These are phyloP conservation scores for Nothophytophthora sp. DNA, from an alignment of 352 stramenopile genomes.

Conservation along the genomic window DNA sequence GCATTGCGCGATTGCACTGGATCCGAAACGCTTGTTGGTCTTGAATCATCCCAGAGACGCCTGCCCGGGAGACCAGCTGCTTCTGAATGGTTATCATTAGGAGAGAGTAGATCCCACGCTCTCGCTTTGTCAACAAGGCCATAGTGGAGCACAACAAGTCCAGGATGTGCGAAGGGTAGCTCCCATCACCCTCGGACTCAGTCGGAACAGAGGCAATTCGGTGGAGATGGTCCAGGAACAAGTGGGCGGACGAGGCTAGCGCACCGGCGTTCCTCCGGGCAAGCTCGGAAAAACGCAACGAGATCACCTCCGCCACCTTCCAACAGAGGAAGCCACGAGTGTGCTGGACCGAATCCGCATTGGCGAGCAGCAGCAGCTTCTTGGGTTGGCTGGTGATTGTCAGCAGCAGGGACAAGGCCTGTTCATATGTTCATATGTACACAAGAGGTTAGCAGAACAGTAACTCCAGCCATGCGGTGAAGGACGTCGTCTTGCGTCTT, in stretches of 20 bases:
- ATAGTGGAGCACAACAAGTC: conserved; percentile 73
- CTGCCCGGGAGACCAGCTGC: conserved; percentile 55
- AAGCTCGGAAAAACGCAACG: conserved; percentile 43
- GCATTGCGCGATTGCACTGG: conserved; percentile 8
- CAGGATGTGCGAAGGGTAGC: conserved; percentile 64
- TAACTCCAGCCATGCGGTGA: too few relatives aligned
- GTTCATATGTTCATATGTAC: background rate
- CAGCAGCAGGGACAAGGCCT: conserved; percentile 71
- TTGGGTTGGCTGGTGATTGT: conserved; percentile 69
- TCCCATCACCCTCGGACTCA: conserved; percentile 21
- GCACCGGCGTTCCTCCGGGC: conserved; percentile 32
- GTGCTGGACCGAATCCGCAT: conserved; percentile 25
- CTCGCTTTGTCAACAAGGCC: conserved; percentile 60
- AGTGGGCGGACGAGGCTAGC: conserved; percentile 61
- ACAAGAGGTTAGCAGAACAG: too few relatives aligned
- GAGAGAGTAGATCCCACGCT: conserved; percentile 68
- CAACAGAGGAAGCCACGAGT: conserved; percentile 48
- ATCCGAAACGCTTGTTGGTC: conserved; percentile 25
- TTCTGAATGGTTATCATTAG: conserved; percentile 89
- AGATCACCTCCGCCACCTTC: conserved; percentile 65
- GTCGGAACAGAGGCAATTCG: conserved; percentile 48
- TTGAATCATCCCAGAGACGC: conserved; percentile 12
- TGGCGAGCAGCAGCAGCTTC: conserved; percentile 56
- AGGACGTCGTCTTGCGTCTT: background rate
- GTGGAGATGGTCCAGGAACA: conserved; percentile 82